phyloP scores from a whole-genome alignment of 257 asterid genomes.

The Scutellaria minor region DNA sequence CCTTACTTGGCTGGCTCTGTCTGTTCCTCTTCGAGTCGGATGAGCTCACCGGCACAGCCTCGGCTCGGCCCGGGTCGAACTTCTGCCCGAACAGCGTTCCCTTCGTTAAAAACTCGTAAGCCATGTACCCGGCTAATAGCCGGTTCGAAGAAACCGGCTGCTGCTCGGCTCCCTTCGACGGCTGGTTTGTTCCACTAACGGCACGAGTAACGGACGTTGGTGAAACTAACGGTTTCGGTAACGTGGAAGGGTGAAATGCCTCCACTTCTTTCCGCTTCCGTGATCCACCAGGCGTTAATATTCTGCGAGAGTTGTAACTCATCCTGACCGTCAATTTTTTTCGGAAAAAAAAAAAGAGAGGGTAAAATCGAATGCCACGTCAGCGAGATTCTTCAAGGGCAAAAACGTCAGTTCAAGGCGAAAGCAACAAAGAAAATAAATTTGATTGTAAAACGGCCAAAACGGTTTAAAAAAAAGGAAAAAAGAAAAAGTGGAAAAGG shows the following conservation, averaged over 20 bases:
- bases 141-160: conserved; percentile 44
- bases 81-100: conserved; percentile 66
- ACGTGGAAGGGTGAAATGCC: conserved; percentile 36
- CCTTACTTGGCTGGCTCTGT: conserved; percentile 30
- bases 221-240: conserved; percentile 45
- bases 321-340: conserved; percentile 51
- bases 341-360: neutral
- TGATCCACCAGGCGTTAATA: conserved; percentile 46
- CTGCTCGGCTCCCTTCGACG: conserved; percentile 39
- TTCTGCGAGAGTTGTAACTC: conserved; percentile 56
- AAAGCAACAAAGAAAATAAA: conserved; percentile 5
- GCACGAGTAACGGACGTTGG: conserved; percentile 41
- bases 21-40: conserved; percentile 45
- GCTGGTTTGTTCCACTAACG: conserved; percentile 36
- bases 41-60: conserved; percentile 38
- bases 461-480: conserved; percentile 2
- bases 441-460: conserved; percentile 27
- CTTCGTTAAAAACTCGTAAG: conserved; percentile 58
- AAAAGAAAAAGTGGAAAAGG: conserved; percentile 1
- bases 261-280: conserved; percentile 72
- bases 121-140: conserved; percentile 78
- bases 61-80: conserved; percentile 64
- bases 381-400: conserved; percentile 40
- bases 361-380: conserved; percentile 39
- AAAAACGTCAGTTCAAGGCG: conserved; percentile 20